Evolutionary conservation across 75 land plant genomes (phyloP).

Genomic region (Cunninghamia lanceolata): DNA sequence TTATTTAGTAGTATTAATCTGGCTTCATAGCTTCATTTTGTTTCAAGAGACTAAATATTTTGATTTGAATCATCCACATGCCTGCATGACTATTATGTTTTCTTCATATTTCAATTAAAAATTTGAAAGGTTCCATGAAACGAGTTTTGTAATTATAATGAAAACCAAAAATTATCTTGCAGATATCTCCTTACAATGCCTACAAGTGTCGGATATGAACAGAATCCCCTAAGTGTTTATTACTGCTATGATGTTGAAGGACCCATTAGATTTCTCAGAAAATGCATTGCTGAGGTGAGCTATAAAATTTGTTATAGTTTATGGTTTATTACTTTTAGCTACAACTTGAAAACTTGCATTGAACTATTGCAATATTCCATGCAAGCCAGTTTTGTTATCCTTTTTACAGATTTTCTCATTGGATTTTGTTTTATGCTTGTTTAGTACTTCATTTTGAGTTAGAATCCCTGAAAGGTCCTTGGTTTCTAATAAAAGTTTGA

Average conservation of each 20-base stretch:
- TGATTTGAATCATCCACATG: neutral
- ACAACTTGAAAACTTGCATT: neutral
- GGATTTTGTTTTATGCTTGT: neutral
- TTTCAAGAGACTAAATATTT: neutral
- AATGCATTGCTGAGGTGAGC: constrained; percentile 91
- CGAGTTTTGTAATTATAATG: neutral
- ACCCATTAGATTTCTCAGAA: constrained; percentile 24
- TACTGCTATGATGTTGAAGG: constrained; percentile 76
- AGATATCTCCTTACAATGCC: constrained; percentile 85
- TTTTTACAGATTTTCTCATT: neutral
- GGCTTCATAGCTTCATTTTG: neutral
- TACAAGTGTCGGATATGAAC: constrained; percentile 86
- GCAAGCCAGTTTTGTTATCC: neutral
- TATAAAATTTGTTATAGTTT: neutral
- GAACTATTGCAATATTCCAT: neutral
- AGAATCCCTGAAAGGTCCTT: neutral
- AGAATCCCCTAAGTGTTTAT: constrained; percentile 91
- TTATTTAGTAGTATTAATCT: neutral
- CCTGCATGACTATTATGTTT: neutral
- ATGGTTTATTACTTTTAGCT: neutral
- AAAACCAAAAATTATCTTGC: constrained; percentile 9
- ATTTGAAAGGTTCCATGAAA: neutral
- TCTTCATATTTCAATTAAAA: neutral
- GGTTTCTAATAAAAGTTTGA: constrained; percentile 5
- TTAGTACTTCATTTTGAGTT: neutral